Evolutionary conservation across 345 rosid species (phyloP).

Genomic region (Sisymbrium altissimum): DNA sequence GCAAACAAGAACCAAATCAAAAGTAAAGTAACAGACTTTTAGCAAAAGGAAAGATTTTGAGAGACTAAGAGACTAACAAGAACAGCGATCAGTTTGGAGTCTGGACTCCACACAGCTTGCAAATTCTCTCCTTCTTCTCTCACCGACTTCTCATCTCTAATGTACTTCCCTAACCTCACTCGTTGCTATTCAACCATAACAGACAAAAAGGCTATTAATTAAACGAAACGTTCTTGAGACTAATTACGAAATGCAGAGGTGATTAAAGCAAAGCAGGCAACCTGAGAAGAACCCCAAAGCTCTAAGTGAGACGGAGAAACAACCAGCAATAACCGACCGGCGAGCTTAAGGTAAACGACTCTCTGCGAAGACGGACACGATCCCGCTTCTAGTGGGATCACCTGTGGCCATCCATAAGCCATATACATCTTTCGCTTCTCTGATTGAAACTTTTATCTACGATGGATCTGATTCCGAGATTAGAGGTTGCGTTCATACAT

Average conservation of each 20-base stretch:
- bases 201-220: too few relatives aligned
- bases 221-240: too few relatives aligned
- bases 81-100: conserved; percentile 74
- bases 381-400: conserved; percentile 72
- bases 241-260: conserved; percentile 21
- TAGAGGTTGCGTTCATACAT: background rate
- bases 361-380: conserved; percentile 67
- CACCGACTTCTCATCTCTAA: conserved; percentile 72
- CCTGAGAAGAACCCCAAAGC: conserved; percentile 89
- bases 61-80: conserved; percentile 51
- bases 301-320: conserved; percentile 83
- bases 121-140: conserved; percentile 80
- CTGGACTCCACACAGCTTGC: conserved; percentile 92
- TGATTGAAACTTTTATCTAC: too few relatives aligned
- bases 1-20: conserved; percentile 33
- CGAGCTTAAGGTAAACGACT: conserved; percentile 67
- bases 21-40: background rate
- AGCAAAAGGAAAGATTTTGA: background rate
- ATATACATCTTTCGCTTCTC: conserved; percentile 66
- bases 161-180: conserved; percentile 86
- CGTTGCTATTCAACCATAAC: conserved; percentile 55
- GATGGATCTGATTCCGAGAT: conserved; percentile 33
- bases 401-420: conserved; percentile 99
- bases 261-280: conserved; percentile 26
- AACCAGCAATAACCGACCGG: conserved; percentile 59